Evolutionary conservation across 2,329 filamentous ascomycete species (phyloP).

Genomic region (Talaromyces islandicus): DNA sequence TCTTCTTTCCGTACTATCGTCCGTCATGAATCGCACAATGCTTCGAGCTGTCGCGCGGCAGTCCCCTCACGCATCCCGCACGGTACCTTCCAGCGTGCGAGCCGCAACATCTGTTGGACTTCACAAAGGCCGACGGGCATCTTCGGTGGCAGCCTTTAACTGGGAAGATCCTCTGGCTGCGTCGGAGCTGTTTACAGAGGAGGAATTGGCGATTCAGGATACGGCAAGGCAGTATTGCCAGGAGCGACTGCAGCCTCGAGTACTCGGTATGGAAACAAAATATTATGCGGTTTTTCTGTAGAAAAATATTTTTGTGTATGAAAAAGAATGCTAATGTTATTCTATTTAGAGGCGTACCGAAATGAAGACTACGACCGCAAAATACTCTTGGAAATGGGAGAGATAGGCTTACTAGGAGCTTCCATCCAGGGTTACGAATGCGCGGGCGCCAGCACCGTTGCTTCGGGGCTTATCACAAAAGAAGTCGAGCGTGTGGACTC

Average conservation of each 20-base stretch:
- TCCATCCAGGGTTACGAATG: slow-evolving; percentile 85
- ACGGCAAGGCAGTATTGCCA: slow-evolving; percentile 93
- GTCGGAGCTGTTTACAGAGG: slow-evolving; percentile 74
- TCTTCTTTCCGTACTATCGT: neutral
- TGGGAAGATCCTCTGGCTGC: slow-evolving; percentile 85
- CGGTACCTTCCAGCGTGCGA: slow-evolving; percentile 13
- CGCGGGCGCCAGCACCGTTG: slow-evolving; percentile 80
- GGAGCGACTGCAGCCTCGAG: slow-evolving; percentile 75
- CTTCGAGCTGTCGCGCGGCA: slow-evolving; percentile 27
- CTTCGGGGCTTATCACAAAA: slow-evolving; percentile 81
- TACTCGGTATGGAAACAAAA: slow-evolving; percentile 62
- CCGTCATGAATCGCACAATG: slow-evolving; percentile 25
- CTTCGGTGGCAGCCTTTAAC: slow-evolving; percentile 57
- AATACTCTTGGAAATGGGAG: slow-evolving; percentile 87
- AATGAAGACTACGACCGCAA: slow-evolving; percentile 80
- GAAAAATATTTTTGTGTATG: neutral
- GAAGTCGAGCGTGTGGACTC: slow-evolving; percentile 89
- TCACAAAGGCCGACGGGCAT: slow-evolving; percentile 21
- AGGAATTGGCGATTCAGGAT: slow-evolving; percentile 83
- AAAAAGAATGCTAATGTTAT: neutral
- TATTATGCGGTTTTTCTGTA: neutral
- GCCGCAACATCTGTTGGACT: slow-evolving; percentile 11
- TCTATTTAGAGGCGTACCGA: slow-evolving; percentile 67
- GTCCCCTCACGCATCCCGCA: slow-evolving; percentile 3
- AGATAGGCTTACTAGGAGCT: slow-evolving; percentile 79